Conservation (phyloP, 108 stramenopile species). For the Cyclotella distinguenda region DNA sequence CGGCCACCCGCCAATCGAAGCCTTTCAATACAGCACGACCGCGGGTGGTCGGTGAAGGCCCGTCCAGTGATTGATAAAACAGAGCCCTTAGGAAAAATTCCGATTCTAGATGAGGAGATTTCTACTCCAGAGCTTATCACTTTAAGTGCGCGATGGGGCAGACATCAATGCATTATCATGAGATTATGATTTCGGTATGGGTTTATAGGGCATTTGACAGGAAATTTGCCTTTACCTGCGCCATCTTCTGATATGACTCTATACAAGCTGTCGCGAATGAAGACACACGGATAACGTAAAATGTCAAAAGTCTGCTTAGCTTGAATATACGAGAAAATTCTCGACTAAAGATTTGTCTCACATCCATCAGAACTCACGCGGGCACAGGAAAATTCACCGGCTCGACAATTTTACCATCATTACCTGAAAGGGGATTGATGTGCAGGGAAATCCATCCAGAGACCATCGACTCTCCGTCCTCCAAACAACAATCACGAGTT, state of each 20-base stretch:
- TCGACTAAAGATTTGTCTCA: too few species aligned
- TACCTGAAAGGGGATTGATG: slow-evolving; percentile 84
- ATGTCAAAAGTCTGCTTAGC: too few species aligned
- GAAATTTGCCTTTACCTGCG: neutral
- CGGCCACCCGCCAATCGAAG: slow-evolving; percentile 74
- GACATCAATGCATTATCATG: neutral
- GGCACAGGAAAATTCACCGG: slow-evolving; percentile 76
- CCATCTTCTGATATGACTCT: neutral
- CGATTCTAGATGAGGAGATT: slow-evolving; percentile 64
- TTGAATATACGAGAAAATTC: too few species aligned
- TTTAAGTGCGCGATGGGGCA: slow-evolving; percentile 27
- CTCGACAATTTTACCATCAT: slow-evolving; percentile 70
- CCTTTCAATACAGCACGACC: slow-evolving; percentile 77
- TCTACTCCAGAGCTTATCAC: slow-evolving; percentile 75
- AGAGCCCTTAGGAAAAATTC: slow-evolving; percentile 49
- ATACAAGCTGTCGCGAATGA: neutral
- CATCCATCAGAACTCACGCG: slow-evolving; percentile 17
- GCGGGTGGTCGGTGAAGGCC: slow-evolving; percentile 75
- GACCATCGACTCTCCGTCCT: slow-evolving; percentile 3
- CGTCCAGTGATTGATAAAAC: slow-evolving; percentile 63
- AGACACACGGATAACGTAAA: too few species aligned
- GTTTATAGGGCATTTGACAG: too few species aligned
- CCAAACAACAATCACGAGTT: neutral
- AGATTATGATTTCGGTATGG: too few species aligned
- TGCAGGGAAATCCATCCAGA: slow-evolving; percentile 87